A percentile compares a stretch with the other conserved stretches of the same genome.
These are phyloP conservation scores for Boletellus ananiceps DNA, from an alignment of 768 basidiomycete species.

Conservation along the genomic window DNA sequence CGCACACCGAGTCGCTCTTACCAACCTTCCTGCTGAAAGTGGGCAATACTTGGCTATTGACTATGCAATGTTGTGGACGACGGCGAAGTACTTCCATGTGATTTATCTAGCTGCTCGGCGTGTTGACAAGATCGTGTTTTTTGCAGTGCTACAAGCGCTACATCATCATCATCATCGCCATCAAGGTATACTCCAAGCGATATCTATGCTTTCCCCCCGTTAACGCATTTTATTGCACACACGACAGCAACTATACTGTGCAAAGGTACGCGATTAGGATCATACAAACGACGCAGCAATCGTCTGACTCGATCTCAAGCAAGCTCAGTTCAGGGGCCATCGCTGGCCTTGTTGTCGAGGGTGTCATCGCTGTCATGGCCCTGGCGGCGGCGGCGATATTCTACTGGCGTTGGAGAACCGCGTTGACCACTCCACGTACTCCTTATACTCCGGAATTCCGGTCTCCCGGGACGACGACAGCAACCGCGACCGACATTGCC, in stretches of 20 bases:
- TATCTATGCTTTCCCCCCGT: neutral
- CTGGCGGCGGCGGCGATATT: conserved; percentile 14
- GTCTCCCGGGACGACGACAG: conserved; percentile 3
- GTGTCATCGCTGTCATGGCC: conserved; percentile 12
- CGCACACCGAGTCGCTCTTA: conserved; percentile 32
- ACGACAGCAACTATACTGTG: neutral
- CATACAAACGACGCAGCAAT: neutral
- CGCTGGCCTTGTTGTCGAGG: conserved; percentile 19
- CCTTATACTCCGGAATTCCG: conserved; percentile 4
- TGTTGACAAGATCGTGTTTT: neutral
- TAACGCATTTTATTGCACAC: neutral
- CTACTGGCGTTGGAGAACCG: conserved; percentile 22
- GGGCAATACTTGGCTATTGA: conserved; percentile 29
- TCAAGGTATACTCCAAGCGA: conserved; percentile 5
- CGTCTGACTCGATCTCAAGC: conserved; percentile 9
- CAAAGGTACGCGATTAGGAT: conserved; percentile 12
- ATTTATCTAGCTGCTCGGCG: neutral
- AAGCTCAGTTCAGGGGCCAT: conserved; percentile 20
- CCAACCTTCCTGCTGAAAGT: conserved; percentile 25
- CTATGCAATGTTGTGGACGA: conserved; percentile 26
- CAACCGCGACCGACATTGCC: conserved; percentile 1
- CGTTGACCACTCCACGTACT: neutral
- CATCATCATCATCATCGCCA: neutral
- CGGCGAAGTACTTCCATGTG: conserved; percentile 13
- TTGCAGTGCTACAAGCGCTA: neutral